Evolutionary conservation across 306 rosid species (phyloP), one percentile per base, ranked within the genome.

Genomic region (Lablab purpureus): DNA sequence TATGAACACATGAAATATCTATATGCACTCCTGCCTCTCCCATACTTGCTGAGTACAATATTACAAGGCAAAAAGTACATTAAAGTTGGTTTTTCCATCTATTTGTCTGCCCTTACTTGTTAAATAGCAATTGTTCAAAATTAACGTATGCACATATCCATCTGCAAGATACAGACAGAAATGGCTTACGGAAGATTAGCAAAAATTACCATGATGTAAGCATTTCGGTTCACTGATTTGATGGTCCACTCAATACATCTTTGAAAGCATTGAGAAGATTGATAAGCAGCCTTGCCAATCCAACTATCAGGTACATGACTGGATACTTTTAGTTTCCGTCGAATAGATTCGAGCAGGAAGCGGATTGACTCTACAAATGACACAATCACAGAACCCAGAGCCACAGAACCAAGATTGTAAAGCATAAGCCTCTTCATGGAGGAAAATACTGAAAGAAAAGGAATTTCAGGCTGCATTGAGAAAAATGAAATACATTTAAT

Each of bases 211-310:
- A 95, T 90, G 72, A 95, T 93, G 77, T 93, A 95, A 41, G 99
- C 99, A 79, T 95, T 95, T 76, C 98, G 96, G 84, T 95, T 95
- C 74, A 90, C 91, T 7, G 99, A 93, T 82, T 86, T 93, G 86
- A 95, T 83, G 76, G 87, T 93, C 96, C 99, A 95, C 71, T 87
- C 98, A 7, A 90, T 84, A 81, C 92, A 83, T 84, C 87, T 84
- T 63, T 81, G 88, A 84, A 81, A 91, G 80, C 84, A 64, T 77
- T 76, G 86, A 63, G 92, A 88, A 36, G 91, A 71, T 45, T 77
- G 89, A 86, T 81, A 82, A 14, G 80, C 87, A 45, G 84, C 86
- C 84, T 83, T 88, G 76, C 96, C 93, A 12, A 93, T 81, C 86
- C 94, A 85, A 79, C 85, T 84, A 75, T 85, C 81, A 58, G 98